A percentile compares a stretch with the other conserved stretches of the same genome.
phyloP scores from a whole-genome alignment of 2,329 filamentous ascomycete genomes.

The Aaosphaeria pasadenensis region DNA sequence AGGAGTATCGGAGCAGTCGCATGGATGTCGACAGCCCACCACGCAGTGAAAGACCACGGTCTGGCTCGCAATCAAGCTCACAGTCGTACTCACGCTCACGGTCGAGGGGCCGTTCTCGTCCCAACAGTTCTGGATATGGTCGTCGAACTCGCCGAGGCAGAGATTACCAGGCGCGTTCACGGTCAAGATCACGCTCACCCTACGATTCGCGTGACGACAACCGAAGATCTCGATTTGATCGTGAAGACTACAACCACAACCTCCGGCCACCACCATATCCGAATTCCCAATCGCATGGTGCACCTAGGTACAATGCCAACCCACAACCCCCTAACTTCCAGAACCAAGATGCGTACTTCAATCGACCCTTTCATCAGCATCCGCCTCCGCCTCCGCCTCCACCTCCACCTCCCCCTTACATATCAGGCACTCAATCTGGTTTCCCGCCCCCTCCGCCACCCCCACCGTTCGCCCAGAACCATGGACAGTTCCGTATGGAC shows the following conservation, averaged over 20 bases:
- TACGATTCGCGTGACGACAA: background rate
- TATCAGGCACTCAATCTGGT: background rate
- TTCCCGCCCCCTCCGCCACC: background rate
- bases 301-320: background rate
- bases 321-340: background rate
- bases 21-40: background rate
- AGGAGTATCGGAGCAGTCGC: background rate
- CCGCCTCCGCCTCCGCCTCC: background rate
- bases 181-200: background rate
- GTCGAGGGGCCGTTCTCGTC: background rate
- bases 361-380: background rate
- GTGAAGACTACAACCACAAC: constrained; percentile 1
- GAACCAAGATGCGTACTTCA: background rate
- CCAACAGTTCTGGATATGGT: background rate
- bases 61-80: background rate
- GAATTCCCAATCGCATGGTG: background rate
- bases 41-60: background rate
- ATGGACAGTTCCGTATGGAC: background rate
- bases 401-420: background rate
- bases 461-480: background rate
- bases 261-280: background rate
- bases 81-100: too few species aligned
- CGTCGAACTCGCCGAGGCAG: background rate
- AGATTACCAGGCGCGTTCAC: background rate
- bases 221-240: too few species aligned